phyloP scores from a whole-genome alignment of 163 green algal genomes.

The Chlamydomonas reinhardtii region DNA sequence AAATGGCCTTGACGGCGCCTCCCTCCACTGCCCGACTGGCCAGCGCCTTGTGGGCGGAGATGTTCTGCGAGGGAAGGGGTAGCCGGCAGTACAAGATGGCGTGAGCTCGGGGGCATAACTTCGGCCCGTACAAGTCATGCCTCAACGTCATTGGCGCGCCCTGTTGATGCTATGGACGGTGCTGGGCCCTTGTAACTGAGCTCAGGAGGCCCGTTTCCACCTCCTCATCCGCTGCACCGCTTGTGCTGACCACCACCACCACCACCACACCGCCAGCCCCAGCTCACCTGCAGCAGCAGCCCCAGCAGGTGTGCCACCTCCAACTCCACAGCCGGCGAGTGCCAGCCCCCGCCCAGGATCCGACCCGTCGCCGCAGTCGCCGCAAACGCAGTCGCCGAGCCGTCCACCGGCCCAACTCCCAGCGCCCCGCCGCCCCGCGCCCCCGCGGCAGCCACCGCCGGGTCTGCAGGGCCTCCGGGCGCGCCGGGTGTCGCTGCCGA shows the following conservation, averaged over 20 bases:
- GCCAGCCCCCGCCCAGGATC: neutral
- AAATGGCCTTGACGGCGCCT: neutral
- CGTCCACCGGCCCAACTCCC: too few species aligned
- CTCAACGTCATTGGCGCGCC: too few species aligned
- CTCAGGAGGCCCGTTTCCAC: too few species aligned
- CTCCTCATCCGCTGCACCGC: too few species aligned
- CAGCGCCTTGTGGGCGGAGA: neutral
- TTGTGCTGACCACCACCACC: too few species aligned
- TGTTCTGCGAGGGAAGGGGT: neutral
- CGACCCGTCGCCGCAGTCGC: neutral
- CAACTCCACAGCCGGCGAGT: neutral
- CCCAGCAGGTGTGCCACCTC: slow-evolving; percentile 35
- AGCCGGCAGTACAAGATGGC: too few species aligned
- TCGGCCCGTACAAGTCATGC: too few species aligned
- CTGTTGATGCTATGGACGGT: too few species aligned
- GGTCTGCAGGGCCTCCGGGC: neutral
- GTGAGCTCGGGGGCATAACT: too few species aligned
- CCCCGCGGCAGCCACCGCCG: neutral
- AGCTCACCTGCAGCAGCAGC: slow-evolving; percentile 12
- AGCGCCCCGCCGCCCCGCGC: too few species aligned
- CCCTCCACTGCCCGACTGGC: neutral
- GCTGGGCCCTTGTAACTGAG: too few species aligned
- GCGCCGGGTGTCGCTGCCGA: neutral
- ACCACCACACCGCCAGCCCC: too few species aligned
- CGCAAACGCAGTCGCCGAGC: neutral